Evolutionary conservation across 2,329 filamentous ascomycete species (phyloP).

Genomic region (Macroventuria anomochaeta): DNA sequence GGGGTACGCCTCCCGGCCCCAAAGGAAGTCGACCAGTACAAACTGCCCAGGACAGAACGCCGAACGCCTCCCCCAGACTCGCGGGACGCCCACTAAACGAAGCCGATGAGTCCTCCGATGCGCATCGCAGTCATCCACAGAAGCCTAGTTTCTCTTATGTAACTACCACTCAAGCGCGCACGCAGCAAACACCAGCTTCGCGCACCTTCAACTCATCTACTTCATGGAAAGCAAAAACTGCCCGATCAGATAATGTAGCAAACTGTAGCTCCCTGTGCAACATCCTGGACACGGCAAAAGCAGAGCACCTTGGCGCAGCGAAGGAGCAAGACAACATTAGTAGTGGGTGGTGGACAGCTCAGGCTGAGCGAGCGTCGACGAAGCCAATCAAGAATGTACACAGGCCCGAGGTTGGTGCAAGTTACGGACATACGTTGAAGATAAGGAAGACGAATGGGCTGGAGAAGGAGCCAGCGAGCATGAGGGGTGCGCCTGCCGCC

Average conservation of each 20-base stretch:
- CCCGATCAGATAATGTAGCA: neutral
- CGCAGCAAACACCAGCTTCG: neutral
- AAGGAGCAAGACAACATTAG: neutral
- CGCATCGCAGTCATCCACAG: neutral
- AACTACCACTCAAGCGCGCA: neutral
- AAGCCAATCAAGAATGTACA: neutral
- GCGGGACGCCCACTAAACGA: neutral
- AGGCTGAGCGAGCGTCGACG: neutral
- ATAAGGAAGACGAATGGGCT: neutral
- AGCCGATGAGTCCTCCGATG: neutral
- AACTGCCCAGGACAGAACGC: too few species aligned
- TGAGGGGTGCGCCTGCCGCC: neutral
- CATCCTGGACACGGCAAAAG: neutral
- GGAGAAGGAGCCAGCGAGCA: neutral
- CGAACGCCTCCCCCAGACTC: too few species aligned
- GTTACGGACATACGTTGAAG: neutral
- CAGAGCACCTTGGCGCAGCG: neutral
- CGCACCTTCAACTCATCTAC: neutral
- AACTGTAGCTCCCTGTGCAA: neutral
- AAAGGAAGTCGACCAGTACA: neutral
- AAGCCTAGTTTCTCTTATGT: neutral
- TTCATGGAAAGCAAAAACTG: neutral
- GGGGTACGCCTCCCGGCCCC: too few species aligned
- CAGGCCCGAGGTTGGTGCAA: neutral
- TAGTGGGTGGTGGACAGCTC: neutral